Evolutionary conservation across 2,329 filamentous ascomycete species (phyloP), one percentile per base, ranked within the genome.

Genomic region (Colletotrichum acutatum): DNA sequence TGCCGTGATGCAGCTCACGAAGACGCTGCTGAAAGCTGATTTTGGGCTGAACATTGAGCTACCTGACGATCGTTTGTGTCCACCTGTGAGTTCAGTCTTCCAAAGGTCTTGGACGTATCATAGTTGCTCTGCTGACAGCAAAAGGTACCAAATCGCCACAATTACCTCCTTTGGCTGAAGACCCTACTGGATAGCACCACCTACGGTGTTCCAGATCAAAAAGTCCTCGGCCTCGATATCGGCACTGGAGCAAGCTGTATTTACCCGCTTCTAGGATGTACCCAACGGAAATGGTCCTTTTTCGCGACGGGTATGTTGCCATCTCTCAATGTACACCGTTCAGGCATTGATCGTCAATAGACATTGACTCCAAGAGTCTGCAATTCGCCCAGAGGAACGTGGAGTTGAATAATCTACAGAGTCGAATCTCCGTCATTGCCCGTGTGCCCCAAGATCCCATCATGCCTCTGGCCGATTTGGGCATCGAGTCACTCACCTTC

Each of bases 231-330:
- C 0, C 83, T 98, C 2, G 95, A 98, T 76, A 92, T 98, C 74
- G 97, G 97, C 53, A 97, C 95, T 1, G 97, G 97, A 2, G 94
- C 96, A 19, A 97, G 94, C 76, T 93, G 93, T 77, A 97, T 99
- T 77, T 99, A 98, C 79, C 93, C 95, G 2, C 88, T 98, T 1
- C 87, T 99, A 1, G 94, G 92, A 24, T 94, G 93, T 76, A 82
- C 86, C 0, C 89, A 93, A 72, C 88, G 94, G 0, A 87, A 89
- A 4, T 98, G 95, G 95, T 87, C 83, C 2, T 95, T 95, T 75
- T 81, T 92, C 37, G 93, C 90, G 1, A 95, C 93, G 6, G 84
- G 86, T 86, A 58, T 49, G 8, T 3, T 26, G 11, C 14, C 16
- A 2, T 34, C 12, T 16, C 9, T 22, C 57, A 4, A 26, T 1